Evolutionary conservation across 208 protist genomes (phyloP).

Genomic region (Angomonas desouzai): DNA sequence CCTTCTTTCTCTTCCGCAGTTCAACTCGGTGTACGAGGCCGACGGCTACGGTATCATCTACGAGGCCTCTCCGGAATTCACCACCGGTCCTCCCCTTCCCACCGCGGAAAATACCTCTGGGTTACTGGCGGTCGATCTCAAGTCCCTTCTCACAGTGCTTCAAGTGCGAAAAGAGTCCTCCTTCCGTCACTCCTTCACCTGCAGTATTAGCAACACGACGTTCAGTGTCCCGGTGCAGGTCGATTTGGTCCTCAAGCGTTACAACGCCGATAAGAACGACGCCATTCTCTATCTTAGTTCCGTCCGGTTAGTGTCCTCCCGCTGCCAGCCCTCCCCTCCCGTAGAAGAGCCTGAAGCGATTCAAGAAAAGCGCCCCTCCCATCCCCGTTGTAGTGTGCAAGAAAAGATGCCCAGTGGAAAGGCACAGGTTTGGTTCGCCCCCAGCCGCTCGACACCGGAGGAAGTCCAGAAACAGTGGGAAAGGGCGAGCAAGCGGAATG

Average conservation of each 20-base stretch:
- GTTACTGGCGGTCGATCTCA: neutral
- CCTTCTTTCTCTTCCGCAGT: neutral
- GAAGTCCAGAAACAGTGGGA: constrained; percentile 2
- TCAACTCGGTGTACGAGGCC: neutral
- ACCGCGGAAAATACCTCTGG: neutral
- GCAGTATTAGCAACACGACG: neutral
- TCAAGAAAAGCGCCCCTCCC: constrained; percentile 1
- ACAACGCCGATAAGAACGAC: neutral
- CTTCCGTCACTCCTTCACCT: neutral
- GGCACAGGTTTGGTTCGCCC: constrained; percentile 10
- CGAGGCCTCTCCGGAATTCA: neutral
- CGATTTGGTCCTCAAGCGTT: neutral
- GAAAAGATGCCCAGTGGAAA: neutral
- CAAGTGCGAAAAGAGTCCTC: neutral
- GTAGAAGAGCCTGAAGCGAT: too few species aligned
- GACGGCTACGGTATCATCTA: constrained; percentile 1
- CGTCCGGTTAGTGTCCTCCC: constrained; percentile 20
- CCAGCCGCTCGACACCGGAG: constrained; percentile 8
- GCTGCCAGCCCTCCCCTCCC: neutral
- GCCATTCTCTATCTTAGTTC: constrained; percentile 31
- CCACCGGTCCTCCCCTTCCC: neutral
- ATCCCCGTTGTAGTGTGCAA: neutral
- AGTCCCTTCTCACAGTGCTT: neutral
- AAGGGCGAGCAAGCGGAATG: neutral
- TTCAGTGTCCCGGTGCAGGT: constrained; percentile 3